Evolutionary conservation across 768 basidiomycete genomes (phyloP).

Genomic region (Mycena maculata): DNA sequence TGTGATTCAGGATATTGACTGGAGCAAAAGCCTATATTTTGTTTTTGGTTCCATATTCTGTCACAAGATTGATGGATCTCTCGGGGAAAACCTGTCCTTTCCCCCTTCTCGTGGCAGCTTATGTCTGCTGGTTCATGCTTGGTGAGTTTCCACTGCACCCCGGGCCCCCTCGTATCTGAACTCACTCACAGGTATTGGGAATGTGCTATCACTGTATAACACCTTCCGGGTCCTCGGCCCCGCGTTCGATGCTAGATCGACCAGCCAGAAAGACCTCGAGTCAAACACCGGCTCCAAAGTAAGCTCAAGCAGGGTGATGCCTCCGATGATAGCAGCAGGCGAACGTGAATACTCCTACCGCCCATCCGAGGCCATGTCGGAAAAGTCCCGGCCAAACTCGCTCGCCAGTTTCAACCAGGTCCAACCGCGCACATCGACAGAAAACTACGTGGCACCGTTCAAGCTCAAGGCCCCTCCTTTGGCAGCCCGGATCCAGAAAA

Average conservation of each 20-base stretch:
- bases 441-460: slow-evolving; percentile 22
- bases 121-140: slow-evolving; percentile 62
- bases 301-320: slow-evolving; percentile 4
- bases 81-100: slow-evolving; percentile 63
- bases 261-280: slow-evolving; percentile 40
- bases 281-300: slow-evolving; percentile 2
- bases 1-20: slow-evolving; percentile 6
- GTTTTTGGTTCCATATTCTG: slow-evolving; percentile 68
- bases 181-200: slow-evolving; percentile 62
- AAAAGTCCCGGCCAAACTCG: slow-evolving; percentile 32
- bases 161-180: slow-evolving; percentile 20
- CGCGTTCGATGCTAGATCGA: slow-evolving; percentile 54
- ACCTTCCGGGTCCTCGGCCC: slow-evolving; percentile 72
- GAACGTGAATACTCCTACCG: slow-evolving; percentile 22
- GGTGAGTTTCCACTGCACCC: slow-evolving; percentile 53
- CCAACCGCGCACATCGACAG: slow-evolving; percentile 10
- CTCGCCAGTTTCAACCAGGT: slow-evolving; percentile 33
- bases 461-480: slow-evolving; percentile 27
- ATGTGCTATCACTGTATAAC: slow-evolving; percentile 75
- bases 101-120: slow-evolving; percentile 60
- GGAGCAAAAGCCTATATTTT: slow-evolving; percentile 63
- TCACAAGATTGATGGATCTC: slow-evolving; percentile 59
- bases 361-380: slow-evolving; percentile 22
- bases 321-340: slow-evolving; percentile 34
- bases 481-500: slow-evolving; percentile 34